Percentiles rank a stretch among this genome's conserved stretches.
Conservation (phyloP, 1,284 basidiomycete species). For the Sanghuangporus weigelae region DNA sequence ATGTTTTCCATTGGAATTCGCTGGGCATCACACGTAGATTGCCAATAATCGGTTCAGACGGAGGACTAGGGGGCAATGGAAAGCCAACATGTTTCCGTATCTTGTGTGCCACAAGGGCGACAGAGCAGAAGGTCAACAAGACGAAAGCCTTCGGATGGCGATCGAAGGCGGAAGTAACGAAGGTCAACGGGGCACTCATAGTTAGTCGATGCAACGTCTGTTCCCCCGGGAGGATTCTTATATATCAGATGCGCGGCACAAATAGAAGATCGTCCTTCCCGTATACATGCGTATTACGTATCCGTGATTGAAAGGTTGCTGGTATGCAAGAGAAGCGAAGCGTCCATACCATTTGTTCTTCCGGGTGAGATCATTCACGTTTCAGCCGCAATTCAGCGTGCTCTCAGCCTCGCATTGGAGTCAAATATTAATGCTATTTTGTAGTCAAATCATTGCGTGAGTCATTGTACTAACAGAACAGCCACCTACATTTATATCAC, state of each 20-base stretch:
- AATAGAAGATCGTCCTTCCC: not conserved
- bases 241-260: not conserved
- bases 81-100: not conserved
- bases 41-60: constrained; percentile 28
- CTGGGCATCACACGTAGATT: constrained; percentile 28
- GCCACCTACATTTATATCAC: not conserved
- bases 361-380: no score
- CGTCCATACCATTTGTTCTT: no score
- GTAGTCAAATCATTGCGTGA: no score
- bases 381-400: no score
- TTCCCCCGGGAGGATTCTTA: not conserved
- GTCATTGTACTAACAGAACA: no score
- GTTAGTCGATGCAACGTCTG: not conserved
- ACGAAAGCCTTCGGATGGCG: not conserved
- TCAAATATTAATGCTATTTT: no score
- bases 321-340: no score
- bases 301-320: no score
- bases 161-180: not conserved
- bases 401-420: no score
- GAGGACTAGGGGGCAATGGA: constrained; percentile 29
- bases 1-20: constrained; percentile 26
- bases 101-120: not conserved
- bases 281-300: no score
- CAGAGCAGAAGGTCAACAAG: not conserved
- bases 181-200: not conserved